Base-by-base conservation (phyloP, 2,329 filamentous ascomycete genomes). In the Fusarium anthophilum region DNA sequence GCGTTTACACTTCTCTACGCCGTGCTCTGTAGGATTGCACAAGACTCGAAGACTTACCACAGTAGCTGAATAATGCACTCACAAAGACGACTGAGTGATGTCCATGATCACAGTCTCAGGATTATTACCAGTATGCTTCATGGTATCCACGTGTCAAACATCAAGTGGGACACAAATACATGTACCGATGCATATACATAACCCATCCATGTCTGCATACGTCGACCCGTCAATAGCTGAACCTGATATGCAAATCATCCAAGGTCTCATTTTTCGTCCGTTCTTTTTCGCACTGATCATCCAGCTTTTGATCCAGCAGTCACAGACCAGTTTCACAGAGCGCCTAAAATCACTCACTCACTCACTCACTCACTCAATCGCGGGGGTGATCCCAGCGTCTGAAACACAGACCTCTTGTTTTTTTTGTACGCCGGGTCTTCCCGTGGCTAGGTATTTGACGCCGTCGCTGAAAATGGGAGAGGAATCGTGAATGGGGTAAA, bases 71-170 rank as follows among this genome's bases (percentile, higher is more conserved):
- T 15, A 41, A 5, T n/a, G 20, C 15, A 53, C 15, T 26, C 22
- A 22, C 2, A 44, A 20, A 17, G 17, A 18, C 26, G 1, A 62
- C 24, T 1, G 20, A 30, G 24, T 22, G 26, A 13, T 18, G n/a
- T 54, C 32, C 20, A 47, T 28, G 64, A 66, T 45, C 50, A 59
- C 9, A 30, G 38, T 51, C 51, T 66, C 32, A 37, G 13, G 37
- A 32, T 22, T 50, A 28, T 51, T 35, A 32, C 30, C 30, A 32
- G 13, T 32, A 43, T 47, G n/a, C 35, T 45, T 55, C 45, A 54
- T 12, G 28, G 62, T 50, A 56, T 65, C 72, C 72, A 74, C 72
- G 72, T 74, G 72, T 75, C 68, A 47, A 72, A 43, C 63, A 58
- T 61, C 72, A 72, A 74, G 72, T 74, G 72, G 72, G 56, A 73